phyloP scores from a whole-genome alignment of 768 basidiomycete genomes.

The Termitomyces titanicus region DNA sequence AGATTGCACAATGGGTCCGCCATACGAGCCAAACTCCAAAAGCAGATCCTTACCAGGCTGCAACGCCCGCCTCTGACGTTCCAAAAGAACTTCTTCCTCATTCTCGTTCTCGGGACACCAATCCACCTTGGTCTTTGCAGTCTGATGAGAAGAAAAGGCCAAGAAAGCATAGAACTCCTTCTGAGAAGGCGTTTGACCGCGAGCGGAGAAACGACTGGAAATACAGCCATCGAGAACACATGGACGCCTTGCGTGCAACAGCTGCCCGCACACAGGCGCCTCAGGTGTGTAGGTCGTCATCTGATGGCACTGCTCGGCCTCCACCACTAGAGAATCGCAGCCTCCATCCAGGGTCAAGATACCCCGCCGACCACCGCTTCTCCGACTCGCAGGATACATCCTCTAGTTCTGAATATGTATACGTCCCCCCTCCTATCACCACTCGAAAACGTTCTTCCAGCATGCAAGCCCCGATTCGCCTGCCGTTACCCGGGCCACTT shows the following conservation, averaged over 20 bases:
- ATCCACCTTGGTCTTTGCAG: neutral
- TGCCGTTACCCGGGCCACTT: neutral
- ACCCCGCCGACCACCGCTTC: neutral
- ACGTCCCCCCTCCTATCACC: neutral
- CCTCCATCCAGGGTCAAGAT: neutral
- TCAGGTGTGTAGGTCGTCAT: slow-evolving; percentile 6
- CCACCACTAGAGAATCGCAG: neutral
- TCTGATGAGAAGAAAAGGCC: neutral
- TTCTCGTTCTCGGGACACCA: neutral
- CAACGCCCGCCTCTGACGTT: slow-evolving; percentile 1
- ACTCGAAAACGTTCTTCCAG: slow-evolving; percentile 1
- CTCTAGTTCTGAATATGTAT: neutral
- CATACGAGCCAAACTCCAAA: neutral
- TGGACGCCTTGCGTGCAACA: neutral
- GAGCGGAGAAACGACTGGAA: slow-evolving; percentile 9
- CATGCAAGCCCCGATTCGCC: slow-evolving; percentile 1
- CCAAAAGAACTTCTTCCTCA: neutral
- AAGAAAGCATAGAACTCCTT: slow-evolving; percentile 3
- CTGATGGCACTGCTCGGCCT: neutral
- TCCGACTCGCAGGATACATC: slow-evolving; percentile 6
- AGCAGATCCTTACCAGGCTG: slow-evolving; percentile 2
- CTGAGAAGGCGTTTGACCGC: slow-evolving; percentile 7
- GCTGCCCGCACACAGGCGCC: slow-evolving; percentile 1
- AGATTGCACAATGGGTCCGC: neutral
- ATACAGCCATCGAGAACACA: slow-evolving; percentile 7